Evolutionary conservation across 352 stramenopile species (phyloP).

Genomic region (Phytophthora rubi): DNA sequence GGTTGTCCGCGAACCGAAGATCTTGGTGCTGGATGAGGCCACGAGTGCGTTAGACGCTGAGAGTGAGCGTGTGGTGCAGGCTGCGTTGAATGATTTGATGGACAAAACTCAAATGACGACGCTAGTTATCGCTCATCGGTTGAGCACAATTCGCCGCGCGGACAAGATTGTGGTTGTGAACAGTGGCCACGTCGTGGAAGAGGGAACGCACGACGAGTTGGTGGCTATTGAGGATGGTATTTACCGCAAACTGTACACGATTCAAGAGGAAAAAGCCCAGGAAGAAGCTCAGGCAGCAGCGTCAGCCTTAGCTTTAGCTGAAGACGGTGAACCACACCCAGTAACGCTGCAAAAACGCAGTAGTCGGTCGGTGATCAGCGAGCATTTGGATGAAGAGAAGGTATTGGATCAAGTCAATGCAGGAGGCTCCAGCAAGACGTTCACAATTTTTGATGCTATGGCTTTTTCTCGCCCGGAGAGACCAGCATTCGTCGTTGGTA

Average conservation of each 20-base stretch:
- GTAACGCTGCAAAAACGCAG: not conserved
- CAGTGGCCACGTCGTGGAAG: conserved; percentile 50
- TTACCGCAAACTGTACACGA: conserved; percentile 30
- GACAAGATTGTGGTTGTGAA: conserved; percentile 60
- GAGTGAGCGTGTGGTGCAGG: conserved; percentile 43
- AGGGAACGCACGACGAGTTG: conserved; percentile 47
- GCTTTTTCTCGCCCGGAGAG: conserved; percentile 36
- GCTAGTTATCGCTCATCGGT: conserved; percentile 51
- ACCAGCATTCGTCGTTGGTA: conserved; percentile 35
- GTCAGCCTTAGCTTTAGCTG: conserved; percentile 14
- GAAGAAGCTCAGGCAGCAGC: conserved; percentile 23
- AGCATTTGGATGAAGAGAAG: not conserved
- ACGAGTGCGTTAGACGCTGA: conserved; percentile 55
- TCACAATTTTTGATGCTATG: conserved; percentile 30
- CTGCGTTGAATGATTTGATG: conserved; percentile 28
- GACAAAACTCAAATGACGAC: conserved; percentile 38
- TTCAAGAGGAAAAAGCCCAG: conserved; percentile 23
- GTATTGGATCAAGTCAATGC: not conserved
- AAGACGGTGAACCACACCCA: not conserved
- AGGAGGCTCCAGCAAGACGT: conserved; percentile 1
- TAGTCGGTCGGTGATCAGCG: not conserved
- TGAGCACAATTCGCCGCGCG: conserved; percentile 50
- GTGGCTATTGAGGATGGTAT: conserved; percentile 29
- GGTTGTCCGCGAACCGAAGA: conserved; percentile 51
- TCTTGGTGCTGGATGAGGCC: conserved; percentile 67